Percentiles rank a stretch among this genome's conserved stretches.
Evolutionary conservation across 148 eudicot species (phyloP).

Genomic region (Fallopia convolvulus): DNA sequence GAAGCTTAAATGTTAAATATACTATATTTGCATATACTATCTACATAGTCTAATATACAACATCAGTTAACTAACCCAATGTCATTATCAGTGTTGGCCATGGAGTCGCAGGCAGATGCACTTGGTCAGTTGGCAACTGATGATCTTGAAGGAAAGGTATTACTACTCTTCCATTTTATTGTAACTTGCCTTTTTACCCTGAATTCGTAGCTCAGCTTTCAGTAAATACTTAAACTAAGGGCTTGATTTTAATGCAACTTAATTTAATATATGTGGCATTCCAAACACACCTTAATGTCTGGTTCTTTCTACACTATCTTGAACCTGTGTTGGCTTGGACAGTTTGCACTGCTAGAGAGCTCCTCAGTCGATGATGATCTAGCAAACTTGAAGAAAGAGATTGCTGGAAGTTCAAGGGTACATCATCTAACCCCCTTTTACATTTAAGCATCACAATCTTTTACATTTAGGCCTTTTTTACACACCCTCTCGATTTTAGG

Average conservation of each 20-base stretch:
- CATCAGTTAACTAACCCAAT: background rate
- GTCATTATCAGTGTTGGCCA: slow-evolving; percentile 53
- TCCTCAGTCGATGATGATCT: slow-evolving; percentile 93
- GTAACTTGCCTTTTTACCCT: background rate
- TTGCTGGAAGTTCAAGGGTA: slow-evolving; percentile 80
- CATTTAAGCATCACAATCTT: background rate
- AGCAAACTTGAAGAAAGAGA: slow-evolving; percentile 62
- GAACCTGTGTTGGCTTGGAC: slow-evolving; percentile 17
- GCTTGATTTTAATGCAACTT: too few species aligned
- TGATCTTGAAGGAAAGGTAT: slow-evolving; percentile 96
- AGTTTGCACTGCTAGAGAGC: slow-evolving; percentile 90
- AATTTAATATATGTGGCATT: too few species aligned
- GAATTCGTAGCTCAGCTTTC: background rate
- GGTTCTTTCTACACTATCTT: background rate
- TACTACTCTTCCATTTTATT: background rate
- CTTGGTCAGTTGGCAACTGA: slow-evolving; percentile 70
- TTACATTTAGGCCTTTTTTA: too few species aligned
- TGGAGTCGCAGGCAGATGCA: slow-evolving; percentile 96
- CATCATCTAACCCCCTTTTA: background rate
- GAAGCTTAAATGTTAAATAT: background rate
- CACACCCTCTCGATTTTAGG: too few species aligned
- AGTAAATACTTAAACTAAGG: too few species aligned
- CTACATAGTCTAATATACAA: background rate
- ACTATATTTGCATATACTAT: background rate
- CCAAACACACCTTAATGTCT: background rate